Base-by-base conservation (phyloP, 306 rosid species). In the Fagus crenata region DNA sequence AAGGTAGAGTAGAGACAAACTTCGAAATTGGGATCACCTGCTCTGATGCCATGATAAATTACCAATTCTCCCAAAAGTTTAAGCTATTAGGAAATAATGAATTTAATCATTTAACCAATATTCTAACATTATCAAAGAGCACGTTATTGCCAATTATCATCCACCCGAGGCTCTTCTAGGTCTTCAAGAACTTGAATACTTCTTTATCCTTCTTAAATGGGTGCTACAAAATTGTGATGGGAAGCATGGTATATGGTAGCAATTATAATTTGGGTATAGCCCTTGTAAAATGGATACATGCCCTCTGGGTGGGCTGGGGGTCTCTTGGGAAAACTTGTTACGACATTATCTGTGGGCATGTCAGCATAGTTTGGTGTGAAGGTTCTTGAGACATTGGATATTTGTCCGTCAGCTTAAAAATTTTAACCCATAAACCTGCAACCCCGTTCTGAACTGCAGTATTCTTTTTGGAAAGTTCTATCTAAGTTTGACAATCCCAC, bases 401-500 rank as follows among this genome's bases (percentile, higher is more conserved):
- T 58, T 4, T 5, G 39, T 58, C 32, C 31, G 33, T 22, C 15
- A 4, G 40, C 67, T 73, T 73, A 67, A 18, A 56, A 39, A 13
- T 36, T 35, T 6, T 35, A 12, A 71, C 28, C 14, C 22, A 55
- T 73, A 73, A 35, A 8, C 31, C 11, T 54, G 58, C 39, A 68
- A 49, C 51, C 46, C 13, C 22, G 1, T 53, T 76, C 42, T 65
- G 40, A 37, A 59, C 3, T 37, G 56, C 31, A 14, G 41, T 37
- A 9, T 18, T 69, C 2, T 42, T 2, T 43, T 72, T 35, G 49
- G 40, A 12, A 80, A 15, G 73, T 31, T 67, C 53, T 43, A 49
- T 69, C 41, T 37, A 6, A 37, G 56, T 67, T 72, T 33, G 60
- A n/a, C 69, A 14, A 51, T 55, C 75, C n/a, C 35, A 28, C 63